phyloP scores from a whole-genome alignment of 23 red algal species.

The Gracilaria domingensis region DNA sequence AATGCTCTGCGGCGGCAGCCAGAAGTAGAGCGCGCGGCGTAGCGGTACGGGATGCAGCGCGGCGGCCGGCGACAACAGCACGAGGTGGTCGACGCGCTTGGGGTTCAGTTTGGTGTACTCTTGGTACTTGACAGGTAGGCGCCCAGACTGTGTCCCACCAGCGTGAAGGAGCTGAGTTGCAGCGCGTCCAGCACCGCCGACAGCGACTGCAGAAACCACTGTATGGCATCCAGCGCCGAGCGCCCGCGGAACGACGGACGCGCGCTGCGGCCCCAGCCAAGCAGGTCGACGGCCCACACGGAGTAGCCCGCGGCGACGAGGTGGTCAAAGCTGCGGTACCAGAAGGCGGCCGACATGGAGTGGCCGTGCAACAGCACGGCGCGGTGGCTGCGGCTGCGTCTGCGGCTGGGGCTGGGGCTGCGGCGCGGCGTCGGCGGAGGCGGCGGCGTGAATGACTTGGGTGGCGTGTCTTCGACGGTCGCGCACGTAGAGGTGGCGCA shows the following conservation, averaged over 20 bases:
- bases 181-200: too few relatives aligned
- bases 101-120: slow-evolving; percentile 62
- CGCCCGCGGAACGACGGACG: too few relatives aligned
- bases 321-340: slow-evolving; percentile 82
- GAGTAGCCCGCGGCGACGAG: slow-evolving; percentile 69
- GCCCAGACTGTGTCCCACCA: slow-evolving; percentile 88
- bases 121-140: slow-evolving; percentile 91
- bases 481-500: slow-evolving; percentile 34
- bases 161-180: slow-evolving; percentile 38
- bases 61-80: slow-evolving; percentile 92
- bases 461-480: slow-evolving; percentile 38
- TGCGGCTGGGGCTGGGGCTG: too few relatives aligned
- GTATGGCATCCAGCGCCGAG: too few relatives aligned
- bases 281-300: slow-evolving; percentile 85
- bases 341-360: too few relatives aligned
- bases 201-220: too few relatives aligned
- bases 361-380: slow-evolving; percentile 92
- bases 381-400: too few relatives aligned
- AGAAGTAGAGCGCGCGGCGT: slow-evolving; percentile 87
- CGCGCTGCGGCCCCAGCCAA: slow-evolving; percentile 89
- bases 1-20: slow-evolving; percentile 79
- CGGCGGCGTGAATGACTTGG: slow-evolving; percentile 20
- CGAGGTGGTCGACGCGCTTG: slow-evolving; percentile 45
- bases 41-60: slow-evolving; percentile 52
- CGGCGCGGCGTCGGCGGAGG: slow-evolving; percentile 11